Evolutionary conservation across 176 grass and related monocot genomes (phyloP).

Genomic region (Rhynchospora pubera): DNA sequence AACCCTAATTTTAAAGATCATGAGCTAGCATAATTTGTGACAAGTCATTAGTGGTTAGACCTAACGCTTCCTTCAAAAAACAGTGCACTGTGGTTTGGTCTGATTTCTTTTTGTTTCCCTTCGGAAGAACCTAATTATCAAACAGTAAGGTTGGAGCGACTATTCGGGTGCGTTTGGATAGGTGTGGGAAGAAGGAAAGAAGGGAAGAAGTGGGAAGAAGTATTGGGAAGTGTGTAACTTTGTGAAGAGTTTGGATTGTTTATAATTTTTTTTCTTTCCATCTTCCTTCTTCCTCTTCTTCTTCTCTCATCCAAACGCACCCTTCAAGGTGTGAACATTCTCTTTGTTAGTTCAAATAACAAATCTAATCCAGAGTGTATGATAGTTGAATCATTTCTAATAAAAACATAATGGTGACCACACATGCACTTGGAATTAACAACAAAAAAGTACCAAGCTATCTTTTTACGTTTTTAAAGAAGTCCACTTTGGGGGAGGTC

Average conservation of each 20-base stretch:
- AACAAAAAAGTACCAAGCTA: not conserved
- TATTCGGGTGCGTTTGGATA: too few species aligned
- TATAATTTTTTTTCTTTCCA: too few species aligned
- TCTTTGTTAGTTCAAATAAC: not conserved
- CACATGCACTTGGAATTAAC: not conserved
- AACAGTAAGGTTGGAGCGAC: not conserved
- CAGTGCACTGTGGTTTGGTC: not conserved
- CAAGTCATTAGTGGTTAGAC: constrained; percentile 23
- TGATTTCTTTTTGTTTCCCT: not conserved
- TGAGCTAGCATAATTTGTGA: not conserved
- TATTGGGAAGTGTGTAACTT: too few species aligned
- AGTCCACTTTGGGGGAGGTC: not conserved
- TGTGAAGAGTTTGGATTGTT: too few species aligned
- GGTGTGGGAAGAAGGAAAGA: too few species aligned
- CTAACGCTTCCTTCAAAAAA: constrained; percentile 6
- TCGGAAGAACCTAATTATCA: too few species aligned
- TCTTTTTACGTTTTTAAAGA: not conserved
- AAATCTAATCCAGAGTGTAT: constrained; percentile 8
- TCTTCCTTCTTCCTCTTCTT: too few species aligned
- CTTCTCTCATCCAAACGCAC: too few species aligned
- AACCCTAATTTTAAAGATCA: constrained; percentile 18
- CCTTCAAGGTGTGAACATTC: not conserved
- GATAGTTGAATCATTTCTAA: not conserved
- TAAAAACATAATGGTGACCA: not conserved
- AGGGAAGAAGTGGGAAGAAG: too few species aligned